phyloP scores from a whole-genome alignment of 306 rosid species.

The Cucumis sativus region Cucumber_9930_V3 NC_026655.2:7746001-7746500 shows the following conservation, averaged over 20 bases:
- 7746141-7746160: neutral
- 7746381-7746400: constrained; percentile 78
- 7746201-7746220: neutral
- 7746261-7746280: neutral
- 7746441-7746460: constrained; percentile 93
- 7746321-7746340: neutral
- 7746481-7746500: neutral
- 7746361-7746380: constrained; percentile 80
- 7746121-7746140: neutral
- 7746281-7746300: neutral
- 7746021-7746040: constrained; percentile 89
- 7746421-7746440: constrained; percentile 57
- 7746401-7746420: constrained; percentile 56
- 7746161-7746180: neutral
- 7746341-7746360: constrained; percentile 9
- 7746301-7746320: neutral
- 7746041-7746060: constrained; percentile 89
- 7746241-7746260: neutral
- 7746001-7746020: constrained; percentile 84
- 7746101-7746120: neutral
- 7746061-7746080: constrained; percentile 36
- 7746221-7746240: neutral
- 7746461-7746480: neutral
- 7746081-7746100: constrained; percentile 11
- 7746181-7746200: neutral